Evolutionary conservation across 2,329 filamentous ascomycete species (phyloP), one percentile per base, ranked within the genome.

Genomic region (Basipetospora sp.): DNA sequence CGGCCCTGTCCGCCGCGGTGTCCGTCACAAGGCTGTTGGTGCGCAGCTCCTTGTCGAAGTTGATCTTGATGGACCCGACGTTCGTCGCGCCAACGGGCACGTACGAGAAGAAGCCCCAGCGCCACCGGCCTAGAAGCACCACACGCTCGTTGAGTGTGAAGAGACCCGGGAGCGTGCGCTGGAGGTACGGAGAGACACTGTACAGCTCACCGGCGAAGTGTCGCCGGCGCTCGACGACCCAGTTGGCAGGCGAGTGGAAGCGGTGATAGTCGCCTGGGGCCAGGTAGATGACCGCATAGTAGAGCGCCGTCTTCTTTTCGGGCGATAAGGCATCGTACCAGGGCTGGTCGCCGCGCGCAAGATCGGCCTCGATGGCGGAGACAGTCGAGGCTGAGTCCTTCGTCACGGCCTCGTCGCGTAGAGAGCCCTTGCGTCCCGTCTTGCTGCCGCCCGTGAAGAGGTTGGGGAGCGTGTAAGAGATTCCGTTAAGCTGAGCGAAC

Each of bases 241-340:
- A 98, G 48, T 84, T 81, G 2, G 85, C 79, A 0, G 90, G 90
- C 2, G 84, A 93, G 63, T 98, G 92, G 65, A 96, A 98, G 45
- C 88, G 83, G 62, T 98, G 90, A 62, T 98, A 98, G 63, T 98
- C 92, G 35, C 90, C 90, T 0, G 90, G 90, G 0, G 92, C 90
- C 31, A 98, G 75, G 60, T 98, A 98, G 52, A 98, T 77, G 44
- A 98, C 92, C 43, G 70, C 82, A 59, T 96, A 98, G 65, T 93
- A 94, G 6, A 98, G 71, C 8, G 79, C 74, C 4, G 79, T 84
- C 56, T 63, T 68, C 55, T 71, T 71, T 38, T 73, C 69, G 15
- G 65, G 57, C 5, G 71, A 70, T 18, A 80, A 60, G n/a, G 76
- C 62, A 30, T 75, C 64, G 53, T 82, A 83, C 81, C 80, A 86